Evolutionary conservation across 371 early-diverging fungal species (phyloP).

Genomic region (Choanephora cucurbitarum): DNA sequence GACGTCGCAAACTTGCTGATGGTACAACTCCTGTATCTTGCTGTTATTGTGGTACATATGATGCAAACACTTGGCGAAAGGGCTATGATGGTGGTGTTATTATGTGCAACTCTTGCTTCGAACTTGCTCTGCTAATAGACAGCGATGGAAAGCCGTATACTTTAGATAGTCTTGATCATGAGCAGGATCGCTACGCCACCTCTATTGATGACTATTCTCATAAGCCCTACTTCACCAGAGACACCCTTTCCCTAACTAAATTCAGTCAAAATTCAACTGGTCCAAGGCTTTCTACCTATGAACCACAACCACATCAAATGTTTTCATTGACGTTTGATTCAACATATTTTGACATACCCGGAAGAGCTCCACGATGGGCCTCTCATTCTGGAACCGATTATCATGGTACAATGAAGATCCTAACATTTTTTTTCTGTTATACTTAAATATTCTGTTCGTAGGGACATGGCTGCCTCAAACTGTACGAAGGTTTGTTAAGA

Average conservation of each 20-base stretch:
- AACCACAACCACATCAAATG: conserved; percentile 77
- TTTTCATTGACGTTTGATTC: conserved; percentile 80
- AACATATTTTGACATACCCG: conserved; percentile 88
- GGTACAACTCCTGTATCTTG: conserved; percentile 36
- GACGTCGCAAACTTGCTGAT: conserved; percentile 30
- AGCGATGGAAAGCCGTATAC: conserved; percentile 29
- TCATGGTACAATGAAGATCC: too few species aligned
- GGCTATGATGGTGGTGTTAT: conserved; percentile 80
- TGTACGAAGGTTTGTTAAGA: conserved; percentile 67
- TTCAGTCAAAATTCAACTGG: conserved; percentile 55
- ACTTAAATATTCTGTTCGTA: conserved; percentile 9
- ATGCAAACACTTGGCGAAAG: conserved; percentile 56
- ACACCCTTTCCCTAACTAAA: conserved; percentile 51
- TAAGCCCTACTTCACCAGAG: conserved; percentile 78
- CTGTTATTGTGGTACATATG: conserved; percentile 49
- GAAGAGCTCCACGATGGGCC: conserved; percentile 90
- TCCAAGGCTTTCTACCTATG: conserved; percentile 63
- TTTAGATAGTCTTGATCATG: not conserved
- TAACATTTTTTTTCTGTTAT: not conserved
- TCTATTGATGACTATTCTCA: conserved; percentile 81
- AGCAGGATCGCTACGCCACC: conserved; percentile 47
- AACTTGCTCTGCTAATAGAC: conserved; percentile 54
- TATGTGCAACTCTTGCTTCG: conserved; percentile 84
- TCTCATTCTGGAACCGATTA: conserved; percentile 91
- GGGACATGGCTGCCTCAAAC: conserved; percentile 95